phyloP scores from a whole-genome alignment of 2,329 filamentous ascomycete genomes.

The Zarea fungicola region DNA sequence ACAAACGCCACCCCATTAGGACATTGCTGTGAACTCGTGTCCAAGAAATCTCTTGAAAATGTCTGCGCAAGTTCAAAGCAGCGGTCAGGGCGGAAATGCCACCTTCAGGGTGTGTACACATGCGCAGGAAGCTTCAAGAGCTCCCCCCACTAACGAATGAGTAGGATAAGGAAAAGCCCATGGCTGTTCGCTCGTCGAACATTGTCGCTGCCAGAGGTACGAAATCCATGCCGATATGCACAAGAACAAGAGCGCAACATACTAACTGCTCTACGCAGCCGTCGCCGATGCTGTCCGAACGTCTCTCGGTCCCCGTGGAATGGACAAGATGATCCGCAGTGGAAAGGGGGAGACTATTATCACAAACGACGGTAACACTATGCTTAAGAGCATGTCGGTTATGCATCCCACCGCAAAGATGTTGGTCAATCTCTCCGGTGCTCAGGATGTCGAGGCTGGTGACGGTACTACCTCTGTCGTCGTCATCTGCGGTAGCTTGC shows the following conservation, averaged over 20 bases:
- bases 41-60: constrained; percentile 37
- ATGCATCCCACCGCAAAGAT: constrained; percentile 99
- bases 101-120: constrained; percentile 50
- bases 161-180: constrained; percentile 93
- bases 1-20: constrained; percentile 19
- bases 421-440: constrained; percentile 94
- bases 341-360: constrained; percentile 97
- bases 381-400: constrained; percentile 98
- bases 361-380: constrained; percentile 98
- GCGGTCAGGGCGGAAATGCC: constrained; percentile 42
- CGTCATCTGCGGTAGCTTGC: constrained; percentile 90
- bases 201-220: constrained; percentile 94
- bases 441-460: constrained; percentile 96
- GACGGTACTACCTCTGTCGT: constrained; percentile 98
- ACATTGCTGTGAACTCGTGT: constrained; percentile 4
- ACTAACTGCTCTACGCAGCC: constrained; percentile 46
- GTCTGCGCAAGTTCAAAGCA: constrained; percentile 33
- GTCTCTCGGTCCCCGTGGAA: constrained; percentile 90
- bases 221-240: background rate
- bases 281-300: constrained; percentile 97
- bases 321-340: constrained; percentile 99
- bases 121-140: constrained; percentile 25
- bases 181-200: constrained; percentile 92
- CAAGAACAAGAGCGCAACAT: constrained; percentile 13
- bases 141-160: constrained; percentile 33